Conservation (phyloP, 2,329 filamentous ascomycete species). For the Aureobasidium sp. region DNA sequence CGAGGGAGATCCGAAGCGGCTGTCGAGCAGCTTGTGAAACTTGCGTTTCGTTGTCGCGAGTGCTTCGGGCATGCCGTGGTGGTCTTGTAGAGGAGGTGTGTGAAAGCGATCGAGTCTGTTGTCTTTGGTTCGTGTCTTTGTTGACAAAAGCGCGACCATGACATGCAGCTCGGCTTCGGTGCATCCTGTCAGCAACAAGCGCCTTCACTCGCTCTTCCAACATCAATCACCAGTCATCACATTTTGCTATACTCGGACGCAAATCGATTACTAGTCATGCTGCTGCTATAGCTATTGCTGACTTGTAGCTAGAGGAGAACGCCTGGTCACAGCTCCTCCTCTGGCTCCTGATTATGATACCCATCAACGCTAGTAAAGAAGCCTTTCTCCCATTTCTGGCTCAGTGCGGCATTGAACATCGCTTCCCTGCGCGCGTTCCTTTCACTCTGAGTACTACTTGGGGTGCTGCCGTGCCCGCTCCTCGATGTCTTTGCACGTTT, state of each 20-base stretch:
- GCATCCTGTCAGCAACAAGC: constrained; percentile 6
- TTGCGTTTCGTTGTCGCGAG: constrained; percentile 79
- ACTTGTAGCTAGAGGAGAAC: background rate
- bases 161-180: constrained; percentile 9
- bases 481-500: background rate
- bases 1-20: constrained; percentile 38
- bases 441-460: constrained; percentile 13
- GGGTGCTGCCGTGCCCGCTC: constrained; percentile 8
- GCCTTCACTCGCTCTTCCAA: background rate
- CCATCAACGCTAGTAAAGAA: constrained; percentile 24
- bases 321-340: constrained; percentile 21
- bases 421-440: constrained; percentile 14
- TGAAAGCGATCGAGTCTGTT: background rate
- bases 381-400: constrained; percentile 18
- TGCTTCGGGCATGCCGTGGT: constrained; percentile 29
- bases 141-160: constrained; percentile 3
- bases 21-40: constrained; percentile 66
- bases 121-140: background rate
- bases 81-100: background rate
- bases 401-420: constrained; percentile 22
- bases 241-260: background rate
- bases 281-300: background rate
- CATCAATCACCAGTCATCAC: background rate
- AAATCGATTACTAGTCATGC: no score
- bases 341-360: constrained; percentile 19